A percentile compares a stretch with the other conserved stretches of the same genome.
Evolutionary conservation across 306 rosid genomes (phyloP).

Genomic region (Cucumis sativus): DNA sequence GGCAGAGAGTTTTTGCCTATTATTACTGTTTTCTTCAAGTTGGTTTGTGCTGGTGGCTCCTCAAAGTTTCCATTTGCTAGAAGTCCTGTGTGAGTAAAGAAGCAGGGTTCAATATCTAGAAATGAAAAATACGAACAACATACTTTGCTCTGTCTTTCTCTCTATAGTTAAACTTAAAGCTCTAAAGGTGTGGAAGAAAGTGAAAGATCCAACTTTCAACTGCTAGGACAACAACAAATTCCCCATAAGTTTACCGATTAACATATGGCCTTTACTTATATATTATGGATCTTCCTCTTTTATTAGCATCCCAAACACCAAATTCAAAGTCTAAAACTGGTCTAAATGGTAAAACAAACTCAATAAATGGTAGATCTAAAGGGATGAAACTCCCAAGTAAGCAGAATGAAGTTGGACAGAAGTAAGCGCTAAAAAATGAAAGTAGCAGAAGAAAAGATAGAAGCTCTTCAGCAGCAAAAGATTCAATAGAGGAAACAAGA

Average conservation of each 20-base stretch:
- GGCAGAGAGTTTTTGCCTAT: conserved; percentile 59
- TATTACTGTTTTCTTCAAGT: conserved; percentile 50
- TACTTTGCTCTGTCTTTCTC: neutral
- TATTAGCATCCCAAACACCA: neutral
- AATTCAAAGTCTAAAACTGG: neutral
- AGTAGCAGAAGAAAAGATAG: neutral
- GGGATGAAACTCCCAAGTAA: neutral
- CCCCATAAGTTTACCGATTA: neutral
- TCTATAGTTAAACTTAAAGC: neutral
- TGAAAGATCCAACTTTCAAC: neutral
- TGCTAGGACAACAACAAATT: neutral
- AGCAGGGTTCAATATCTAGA: neutral
- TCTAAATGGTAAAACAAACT: neutral
- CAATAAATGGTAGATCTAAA: neutral
- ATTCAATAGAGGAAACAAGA: neutral
- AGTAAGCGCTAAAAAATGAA: neutral
- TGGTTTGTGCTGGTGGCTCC: conserved; percentile 40
- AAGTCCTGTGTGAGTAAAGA: conserved; percentile 34
- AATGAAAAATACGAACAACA: neutral
- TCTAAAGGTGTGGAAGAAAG: neutral
- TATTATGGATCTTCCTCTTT: neutral
- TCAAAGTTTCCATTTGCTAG: conserved; percentile 86
- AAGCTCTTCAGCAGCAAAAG: neutral
- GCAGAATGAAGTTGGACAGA: neutral
- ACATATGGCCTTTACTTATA: neutral